A percentile compares a stretch with the other conserved stretches of the same genome.
These are phyloP conservation scores for Tetrapisispora iriomotensis DNA, from an alignment of 805 yeast species.

Conservation along the genomic window DNA sequence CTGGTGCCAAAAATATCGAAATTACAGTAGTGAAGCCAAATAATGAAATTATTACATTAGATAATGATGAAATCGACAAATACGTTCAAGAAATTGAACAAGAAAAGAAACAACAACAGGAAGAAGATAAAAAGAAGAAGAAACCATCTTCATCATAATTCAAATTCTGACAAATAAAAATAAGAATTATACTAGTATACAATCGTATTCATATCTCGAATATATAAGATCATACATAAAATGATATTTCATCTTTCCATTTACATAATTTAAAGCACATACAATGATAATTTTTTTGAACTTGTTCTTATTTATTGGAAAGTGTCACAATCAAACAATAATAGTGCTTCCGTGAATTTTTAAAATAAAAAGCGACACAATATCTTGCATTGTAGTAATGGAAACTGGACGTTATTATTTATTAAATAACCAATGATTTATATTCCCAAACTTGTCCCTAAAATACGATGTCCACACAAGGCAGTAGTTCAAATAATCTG, in stretches of 20 bases:
- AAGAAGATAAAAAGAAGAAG: conserved; percentile 52
- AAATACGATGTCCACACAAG: too few species aligned
- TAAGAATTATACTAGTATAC: neutral
- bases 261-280: neutral
- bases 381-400: too few species aligned
- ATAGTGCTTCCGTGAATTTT: too few species aligned
- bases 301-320: neutral
- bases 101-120: conserved; percentile 73
- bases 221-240: too few species aligned
- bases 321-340: too few species aligned
- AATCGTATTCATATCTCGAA: too few species aligned
- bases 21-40: conserved; percentile 76
- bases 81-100: conserved; percentile 76
- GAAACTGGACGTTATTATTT: too few species aligned
- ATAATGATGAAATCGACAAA: conserved; percentile 61
- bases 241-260: neutral
- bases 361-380: too few species aligned
- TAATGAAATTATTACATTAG: conserved; percentile 45
- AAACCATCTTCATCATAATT: conserved; percentile 2
- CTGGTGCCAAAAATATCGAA: conserved; percentile 95
- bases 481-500: too few species aligned
- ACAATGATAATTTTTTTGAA: neutral
- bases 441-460: too few species aligned
- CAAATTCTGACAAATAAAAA: neutral
- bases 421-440: too few species aligned